Base-by-base conservation (phyloP, 2,329 filamentous ascomycete species). In the Verticillium longisporum region DNA sequence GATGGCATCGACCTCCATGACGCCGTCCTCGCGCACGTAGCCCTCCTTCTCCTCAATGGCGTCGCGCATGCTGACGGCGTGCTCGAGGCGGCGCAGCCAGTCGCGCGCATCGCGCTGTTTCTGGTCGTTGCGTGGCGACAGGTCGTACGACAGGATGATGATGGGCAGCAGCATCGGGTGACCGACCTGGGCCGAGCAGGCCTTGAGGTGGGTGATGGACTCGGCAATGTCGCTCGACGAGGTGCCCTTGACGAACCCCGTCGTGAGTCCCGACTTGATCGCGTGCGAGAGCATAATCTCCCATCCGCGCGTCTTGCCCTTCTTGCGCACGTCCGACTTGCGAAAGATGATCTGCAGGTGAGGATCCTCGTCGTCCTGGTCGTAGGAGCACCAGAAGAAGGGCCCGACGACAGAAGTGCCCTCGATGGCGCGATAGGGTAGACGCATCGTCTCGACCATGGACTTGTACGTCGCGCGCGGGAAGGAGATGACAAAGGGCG, bases 281-380 rank as follows among this genome's bases (percentile, higher is more conserved):
- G 77, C 79, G 71, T 88, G 77, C 3, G 83, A 85, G 41, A 88
- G 78, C 76, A 85, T 85, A 60, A 87, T 76, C 72, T 88, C 85
- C 83, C 84, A 88, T 55, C 85, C 85, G 60, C 85, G 81, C 15
- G 85, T 88, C 68, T 78, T 79, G 63, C 83, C 84, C 73, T 84
- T 86, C 69, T 88, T 88, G 58, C 83, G 82, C 37, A 88, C 85
- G 67, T 88, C 85, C n/a, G 83, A 86, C 71, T 88, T 88, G 66
- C 85, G 82, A 68, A 84, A 85, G 62, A 88, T 79, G 66, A 88
- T 83, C 67, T 88, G 85, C 55, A 87, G 72, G 71, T 84, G 81
- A 38, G 80, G 81, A 64, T 86, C 78, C 1, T 79, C 75, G 59
- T 84, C 82, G 65, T 85, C 78, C 62, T 83, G 79, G 68, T 87